These are phyloP conservation scores for Pleurotus cornucopiae DNA, from an alignment of 768 basidiomycete species.

Conservation along the genomic window DNA sequence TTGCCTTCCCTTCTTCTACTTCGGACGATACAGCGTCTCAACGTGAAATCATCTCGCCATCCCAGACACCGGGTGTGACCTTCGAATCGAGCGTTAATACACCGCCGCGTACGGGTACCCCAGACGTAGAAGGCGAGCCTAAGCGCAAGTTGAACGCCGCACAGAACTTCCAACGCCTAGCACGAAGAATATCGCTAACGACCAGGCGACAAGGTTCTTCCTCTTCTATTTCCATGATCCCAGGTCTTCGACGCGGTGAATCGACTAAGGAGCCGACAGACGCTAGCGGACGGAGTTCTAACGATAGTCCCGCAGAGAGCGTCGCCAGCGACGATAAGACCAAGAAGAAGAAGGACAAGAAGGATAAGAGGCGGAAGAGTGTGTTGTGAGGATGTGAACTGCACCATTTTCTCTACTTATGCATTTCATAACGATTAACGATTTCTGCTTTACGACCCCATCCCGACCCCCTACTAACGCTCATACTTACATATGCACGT, in stretches of 20 bases:
- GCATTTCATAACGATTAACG: conserved; percentile 11
- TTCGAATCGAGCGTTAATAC: conserved; percentile 57
- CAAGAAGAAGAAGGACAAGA: conserved; percentile 53
- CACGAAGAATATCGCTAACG: conserved; percentile 65
- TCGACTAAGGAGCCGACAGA: conserved; percentile 40
- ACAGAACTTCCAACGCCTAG: conserved; percentile 82
- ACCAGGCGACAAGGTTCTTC: conserved; percentile 53
- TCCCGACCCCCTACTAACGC: conserved; percentile 17
- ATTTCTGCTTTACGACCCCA: conserved; percentile 12
- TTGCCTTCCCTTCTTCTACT: conserved; percentile 28
- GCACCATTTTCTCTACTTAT: conserved; percentile 6
- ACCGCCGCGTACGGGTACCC: conserved; percentile 67
- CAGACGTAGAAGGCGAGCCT: conserved; percentile 68
- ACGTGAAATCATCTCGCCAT: conserved; percentile 13
- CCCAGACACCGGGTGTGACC: conserved; percentile 48
- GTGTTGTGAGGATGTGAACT: conserved; percentile 32
- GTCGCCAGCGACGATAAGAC: conserved; percentile 46
- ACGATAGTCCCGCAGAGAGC: conserved; percentile 56
- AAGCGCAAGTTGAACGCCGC: conserved; percentile 80
- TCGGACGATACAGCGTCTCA: conserved; percentile 22
- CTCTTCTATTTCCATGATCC: conserved; percentile 41
- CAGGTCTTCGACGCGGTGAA: conserved; percentile 50
- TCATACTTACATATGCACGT: conserved; percentile 4
- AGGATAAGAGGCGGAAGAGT: conserved; percentile 62
- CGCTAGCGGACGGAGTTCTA: conserved; percentile 38